Conservation (phyloP, 1,284 basidiomycete species). For the Salmacisia buchloeana region DNA sequence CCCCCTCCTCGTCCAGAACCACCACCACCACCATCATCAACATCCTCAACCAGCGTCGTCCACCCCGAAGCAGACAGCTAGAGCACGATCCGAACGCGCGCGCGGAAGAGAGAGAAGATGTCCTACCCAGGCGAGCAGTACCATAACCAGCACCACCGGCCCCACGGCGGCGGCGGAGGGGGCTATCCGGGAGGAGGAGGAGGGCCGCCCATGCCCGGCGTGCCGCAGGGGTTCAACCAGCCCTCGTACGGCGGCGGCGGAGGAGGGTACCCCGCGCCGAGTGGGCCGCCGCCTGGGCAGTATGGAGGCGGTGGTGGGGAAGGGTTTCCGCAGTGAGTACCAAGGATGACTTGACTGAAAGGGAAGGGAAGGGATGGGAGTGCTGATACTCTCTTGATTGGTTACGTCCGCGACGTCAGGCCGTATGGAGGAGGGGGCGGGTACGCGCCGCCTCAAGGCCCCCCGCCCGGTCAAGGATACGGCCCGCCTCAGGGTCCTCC, state of each 20-base stretch:
- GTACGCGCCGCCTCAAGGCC: conserved; percentile 16
- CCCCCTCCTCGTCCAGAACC: too few species aligned
- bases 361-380: too few species aligned
- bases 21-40: too few species aligned
- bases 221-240: not conserved
- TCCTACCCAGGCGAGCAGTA: conserved; percentile 41
- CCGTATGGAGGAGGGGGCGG: conserved; percentile 16
- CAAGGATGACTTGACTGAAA: too few species aligned
- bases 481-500: conserved; percentile 13
- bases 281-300: not conserved
- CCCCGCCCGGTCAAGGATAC: conserved; percentile 23
- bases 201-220: not conserved
- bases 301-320: conserved; percentile 16
- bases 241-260: not conserved
- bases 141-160: conserved; percentile 21
- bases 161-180: conserved; percentile 20
- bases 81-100: too few species aligned
- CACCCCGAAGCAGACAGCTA: too few species aligned
- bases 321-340: conserved; percentile 17
- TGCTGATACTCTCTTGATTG: not conserved
- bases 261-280: not conserved
- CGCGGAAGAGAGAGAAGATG: too few species aligned
- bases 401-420: not conserved
- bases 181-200: conserved; percentile 2
- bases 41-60: not conserved